Evolutionary conservation across 176 grass and related monocot species (phyloP), one percentile per base, ranked within the genome.

Genomic region (Tuctoria greenei): DNA sequence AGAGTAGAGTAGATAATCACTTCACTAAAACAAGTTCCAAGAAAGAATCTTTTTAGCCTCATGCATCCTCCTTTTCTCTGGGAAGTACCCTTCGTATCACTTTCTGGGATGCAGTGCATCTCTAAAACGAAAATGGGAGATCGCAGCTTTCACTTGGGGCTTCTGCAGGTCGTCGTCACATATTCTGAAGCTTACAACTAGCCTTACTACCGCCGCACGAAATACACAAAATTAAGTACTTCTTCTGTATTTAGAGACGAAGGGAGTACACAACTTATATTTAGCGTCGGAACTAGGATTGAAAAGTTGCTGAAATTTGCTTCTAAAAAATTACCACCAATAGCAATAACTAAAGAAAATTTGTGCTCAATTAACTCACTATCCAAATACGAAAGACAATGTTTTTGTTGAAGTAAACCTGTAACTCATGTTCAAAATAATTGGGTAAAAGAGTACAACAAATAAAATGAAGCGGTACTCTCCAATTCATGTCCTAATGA

Each of bases 21-120:
- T 79, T 41, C 40, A 23, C 66, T 51, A 71, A 64, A 75, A 76
- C 78, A 86, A 86, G 77, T 70, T 74, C 71, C 62, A 76, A 86
- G 71, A 65, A 86, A 86, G 76, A 45, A 24, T 20, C 10, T 13
- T 34, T 34, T 61, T 66, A 79, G 56, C 57, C 24, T 27, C 7
- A 15, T 9, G n/a, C 49, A 2, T 36, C 6, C 36, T 54, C 18
- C 42, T 71, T 72, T 47, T 10, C 31, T 31, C 6, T 78, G 82
- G 36, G 10, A 27, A 21, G n/a, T 26, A 10, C 55, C 55, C 10
- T 58, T 58, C 4, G 3, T 23, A 36, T 47, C 26, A 45, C 18
- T 66, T 11, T 4, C 31, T 31, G 31, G 31, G 21, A 10, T 25
- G 13, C 25, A 62, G 1, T 52, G 45, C 18, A 20, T 72, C 16